Evolutionary conservation across 305 asterid species (phyloP).

Genomic region (Petunia hybrid): DNA sequence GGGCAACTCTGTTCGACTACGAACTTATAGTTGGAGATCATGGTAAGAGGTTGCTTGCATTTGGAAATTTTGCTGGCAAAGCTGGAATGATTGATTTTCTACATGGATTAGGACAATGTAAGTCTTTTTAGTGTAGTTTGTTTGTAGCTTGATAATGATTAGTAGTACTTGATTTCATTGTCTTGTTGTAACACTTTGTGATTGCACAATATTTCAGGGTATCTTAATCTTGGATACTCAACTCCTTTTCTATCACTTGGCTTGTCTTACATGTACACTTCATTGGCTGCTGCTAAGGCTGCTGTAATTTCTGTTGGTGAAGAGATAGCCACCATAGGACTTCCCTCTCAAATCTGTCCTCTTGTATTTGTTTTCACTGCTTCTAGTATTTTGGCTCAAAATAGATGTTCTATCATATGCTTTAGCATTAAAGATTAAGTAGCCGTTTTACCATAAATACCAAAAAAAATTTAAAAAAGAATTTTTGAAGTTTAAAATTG

Average conservation of each 20-base stretch:
- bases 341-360: conserved; percentile 85
- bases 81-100: conserved; percentile 94
- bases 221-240: conserved; percentile 89
- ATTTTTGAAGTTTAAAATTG: too few species aligned
- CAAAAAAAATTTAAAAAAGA: too few species aligned
- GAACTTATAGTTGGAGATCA: conserved; percentile 92
- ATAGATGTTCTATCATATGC: too few species aligned
- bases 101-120: conserved; percentile 86
- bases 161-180: not conserved
- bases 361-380: conserved; percentile 90
- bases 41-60: conserved; percentile 87
- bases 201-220: conserved; percentile 68
- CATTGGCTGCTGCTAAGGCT: conserved; percentile 95
- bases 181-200: not conserved
- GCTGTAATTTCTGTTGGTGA: conserved; percentile 95
- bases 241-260: conserved; percentile 97
- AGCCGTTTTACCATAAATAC: too few species aligned
- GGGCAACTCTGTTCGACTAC: conserved; percentile 86
- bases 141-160: conserved; percentile 20
- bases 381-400: too few species aligned
- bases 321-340: conserved; percentile 90
- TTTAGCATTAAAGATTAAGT: too few species aligned
- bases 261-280: conserved; percentile 91
- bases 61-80: conserved; percentile 92
- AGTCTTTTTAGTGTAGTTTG: too few species aligned